phyloP scores from a whole-genome alignment of 495 filamentous ascomycete species.

The Durotheca rogersii region DNA sequence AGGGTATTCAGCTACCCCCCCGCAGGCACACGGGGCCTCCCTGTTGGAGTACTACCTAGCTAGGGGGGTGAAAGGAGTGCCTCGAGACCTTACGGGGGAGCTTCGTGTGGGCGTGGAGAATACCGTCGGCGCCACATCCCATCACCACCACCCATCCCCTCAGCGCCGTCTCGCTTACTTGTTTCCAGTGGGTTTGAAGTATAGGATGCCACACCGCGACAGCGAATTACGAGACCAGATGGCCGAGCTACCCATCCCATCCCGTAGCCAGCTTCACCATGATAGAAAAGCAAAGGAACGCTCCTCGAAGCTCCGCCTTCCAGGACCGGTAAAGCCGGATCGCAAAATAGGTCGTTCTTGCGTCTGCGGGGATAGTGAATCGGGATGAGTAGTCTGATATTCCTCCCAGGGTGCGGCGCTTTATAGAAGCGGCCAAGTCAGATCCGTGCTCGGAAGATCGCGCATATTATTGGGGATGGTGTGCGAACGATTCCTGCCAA shows the following conservation, averaged over 20 bases:
- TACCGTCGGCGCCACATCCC: background rate
- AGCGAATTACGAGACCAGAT: conserved; percentile 18
- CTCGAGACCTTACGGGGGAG: background rate
- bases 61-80: background rate
- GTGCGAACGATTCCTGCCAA: background rate
- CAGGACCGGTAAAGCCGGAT: background rate
- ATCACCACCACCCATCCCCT: conserved; percentile 5
- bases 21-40: conserved; percentile 1
- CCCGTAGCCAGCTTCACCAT: conserved; percentile 4
- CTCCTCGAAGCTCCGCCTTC: background rate
- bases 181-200: conserved; percentile 26
- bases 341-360: background rate
- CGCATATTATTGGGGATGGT: background rate
- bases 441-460: background rate
- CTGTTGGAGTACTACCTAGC: background rate
- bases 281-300: conserved; percentile 4
- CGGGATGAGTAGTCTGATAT: background rate
- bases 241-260: background rate
- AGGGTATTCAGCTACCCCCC: conserved; percentile 2
- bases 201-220: background rate
- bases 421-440: background rate
- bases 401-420: background rate
- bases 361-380: background rate
- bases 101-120: background rate
- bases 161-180: conserved; percentile 13